Evolutionary conservation across 257 asterid species (phyloP).

Genomic region (Ophiorrhiza pumila): DNA sequence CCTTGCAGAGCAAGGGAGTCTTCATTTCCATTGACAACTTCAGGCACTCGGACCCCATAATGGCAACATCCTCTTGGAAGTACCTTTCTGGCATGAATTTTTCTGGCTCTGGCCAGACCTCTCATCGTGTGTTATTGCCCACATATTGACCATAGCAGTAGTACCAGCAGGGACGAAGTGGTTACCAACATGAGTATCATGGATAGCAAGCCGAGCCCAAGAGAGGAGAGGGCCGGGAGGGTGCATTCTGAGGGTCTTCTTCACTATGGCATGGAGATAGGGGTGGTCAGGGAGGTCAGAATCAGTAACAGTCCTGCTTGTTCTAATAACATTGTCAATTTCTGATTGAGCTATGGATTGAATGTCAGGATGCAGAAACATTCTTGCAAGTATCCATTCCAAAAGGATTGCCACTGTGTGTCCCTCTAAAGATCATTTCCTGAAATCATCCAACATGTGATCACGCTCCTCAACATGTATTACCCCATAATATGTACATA

Average conservation of each 20-base stretch:
- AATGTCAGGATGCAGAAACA: slow-evolving; percentile 71
- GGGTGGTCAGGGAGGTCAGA: slow-evolving; percentile 55
- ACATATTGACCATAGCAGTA: slow-evolving; percentile 91
- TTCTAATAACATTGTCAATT: slow-evolving; percentile 40
- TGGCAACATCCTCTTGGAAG: slow-evolving; percentile 39
- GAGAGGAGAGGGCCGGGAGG: slow-evolving; percentile 91
- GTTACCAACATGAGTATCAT: slow-evolving; percentile 52
- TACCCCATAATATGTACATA: neutral
- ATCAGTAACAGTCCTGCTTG: slow-evolving; percentile 29
- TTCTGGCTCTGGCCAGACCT: slow-evolving; percentile 55
- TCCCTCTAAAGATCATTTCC: slow-evolving; percentile 88
- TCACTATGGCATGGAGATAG: slow-evolving; percentile 58
- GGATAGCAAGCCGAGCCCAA: slow-evolving; percentile 76
- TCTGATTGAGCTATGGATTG: slow-evolving; percentile 64
- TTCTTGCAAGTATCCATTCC: slow-evolving; percentile 91
- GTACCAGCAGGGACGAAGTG: slow-evolving; percentile 66
- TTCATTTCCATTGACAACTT: slow-evolving; percentile 66
- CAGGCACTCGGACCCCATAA: slow-evolving; percentile 67
- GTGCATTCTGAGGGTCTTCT: slow-evolving; percentile 70
- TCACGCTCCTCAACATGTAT: neutral
- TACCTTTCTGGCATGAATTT: slow-evolving; percentile 60
- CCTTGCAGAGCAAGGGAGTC: slow-evolving; percentile 56
- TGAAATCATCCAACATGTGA: slow-evolving; percentile 10
- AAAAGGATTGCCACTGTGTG: slow-evolving; percentile 69
- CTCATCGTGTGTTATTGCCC: slow-evolving; percentile 67